phyloP scores from a whole-genome alignment of 2,329 filamentous ascomycete species.

The Monosporascus sp. region DNA sequence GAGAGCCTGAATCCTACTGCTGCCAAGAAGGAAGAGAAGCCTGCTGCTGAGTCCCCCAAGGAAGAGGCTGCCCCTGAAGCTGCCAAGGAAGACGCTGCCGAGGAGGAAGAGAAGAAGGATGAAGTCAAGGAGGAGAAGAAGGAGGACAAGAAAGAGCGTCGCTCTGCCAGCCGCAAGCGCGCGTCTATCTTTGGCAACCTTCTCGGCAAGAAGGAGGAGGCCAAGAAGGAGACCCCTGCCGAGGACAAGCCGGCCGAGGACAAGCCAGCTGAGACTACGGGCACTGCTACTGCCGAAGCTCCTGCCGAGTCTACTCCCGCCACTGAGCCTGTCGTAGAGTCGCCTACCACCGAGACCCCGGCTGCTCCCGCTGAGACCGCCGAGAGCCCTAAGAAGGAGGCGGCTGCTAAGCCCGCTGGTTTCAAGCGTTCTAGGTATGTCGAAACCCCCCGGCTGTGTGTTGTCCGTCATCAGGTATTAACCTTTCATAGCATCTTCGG shows the following conservation, averaged over 20 bases:
- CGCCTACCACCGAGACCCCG: constrained; percentile 18
- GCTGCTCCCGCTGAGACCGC: constrained; percentile 28
- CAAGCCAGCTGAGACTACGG: constrained; percentile 31
- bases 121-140: constrained; percentile 33
- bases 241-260: constrained; percentile 36
- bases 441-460: constrained; percentile 19
- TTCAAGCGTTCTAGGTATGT: constrained; percentile 49
- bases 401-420: constrained; percentile 31
- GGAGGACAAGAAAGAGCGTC: constrained; percentile 48
- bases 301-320: constrained; percentile 25
- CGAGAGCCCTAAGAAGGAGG: constrained; percentile 31
- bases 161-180: constrained; percentile 62
- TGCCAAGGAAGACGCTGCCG: constrained; percentile 26
- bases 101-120: constrained; percentile 28
- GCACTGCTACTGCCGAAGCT: constrained; percentile 19
- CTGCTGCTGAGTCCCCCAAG: constrained; percentile 32
- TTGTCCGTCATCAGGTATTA: neutral
- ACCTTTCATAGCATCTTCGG: constrained; percentile 42
- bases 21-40: constrained; percentile 40
- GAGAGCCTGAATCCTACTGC: constrained; percentile 59
- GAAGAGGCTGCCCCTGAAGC: constrained; percentile 29
- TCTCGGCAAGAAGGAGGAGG: constrained; percentile 50
- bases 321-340: constrained; percentile 33
- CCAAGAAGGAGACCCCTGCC: constrained; percentile 27
- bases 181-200: constrained; percentile 58